A percentile compares a stretch with the other conserved stretches of the same genome.
Conservation (phyloP, 2,329 filamentous ascomycete genomes). For the Aspergillus ruber region DNA sequence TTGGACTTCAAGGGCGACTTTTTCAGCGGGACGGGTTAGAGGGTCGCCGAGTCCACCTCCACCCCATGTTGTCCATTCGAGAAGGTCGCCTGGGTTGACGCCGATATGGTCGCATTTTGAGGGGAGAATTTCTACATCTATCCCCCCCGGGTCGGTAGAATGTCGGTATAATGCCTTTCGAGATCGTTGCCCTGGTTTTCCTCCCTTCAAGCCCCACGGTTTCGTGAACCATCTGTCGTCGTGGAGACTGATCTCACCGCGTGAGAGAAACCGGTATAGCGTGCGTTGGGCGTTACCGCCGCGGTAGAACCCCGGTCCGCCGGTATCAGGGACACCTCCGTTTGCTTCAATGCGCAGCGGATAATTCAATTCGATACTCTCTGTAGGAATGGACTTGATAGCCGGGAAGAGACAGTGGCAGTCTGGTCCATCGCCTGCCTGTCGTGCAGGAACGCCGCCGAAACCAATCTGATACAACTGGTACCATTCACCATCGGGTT, state of each 20-base stretch:
- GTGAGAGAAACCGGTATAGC: constrained; percentile 41
- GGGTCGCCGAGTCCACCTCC: constrained; percentile 46
- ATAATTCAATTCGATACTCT: constrained; percentile 45
- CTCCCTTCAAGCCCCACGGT: constrained; percentile 45
- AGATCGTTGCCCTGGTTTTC: constrained; percentile 39
- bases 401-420: constrained; percentile 48
- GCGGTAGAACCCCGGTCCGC: constrained; percentile 42
- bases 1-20: constrained; percentile 43
- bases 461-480: constrained; percentile 48
- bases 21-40: constrained; percentile 36
- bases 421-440: constrained; percentile 44
- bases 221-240: constrained; percentile 47
- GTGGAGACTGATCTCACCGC: constrained; percentile 44
- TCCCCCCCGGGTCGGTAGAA: constrained; percentile 19
- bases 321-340: constrained; percentile 43
- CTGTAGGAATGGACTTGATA: constrained; percentile 46
- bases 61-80: constrained; percentile 47
- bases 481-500: constrained; percentile 44
- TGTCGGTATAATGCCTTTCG: constrained; percentile 38
- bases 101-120: constrained; percentile 46
- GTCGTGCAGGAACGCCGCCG: constrained; percentile 44
- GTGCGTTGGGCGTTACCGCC: constrained; percentile 47
- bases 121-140: constrained; percentile 26
- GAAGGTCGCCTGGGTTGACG: constrained; percentile 42
- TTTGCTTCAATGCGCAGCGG: constrained; percentile 45